A percentile compares a stretch with the other conserved stretches of the same genome.
Conservation (phyloP, 495 filamentous ascomycete genomes). For the Annulohypoxylon bovei region DNA sequence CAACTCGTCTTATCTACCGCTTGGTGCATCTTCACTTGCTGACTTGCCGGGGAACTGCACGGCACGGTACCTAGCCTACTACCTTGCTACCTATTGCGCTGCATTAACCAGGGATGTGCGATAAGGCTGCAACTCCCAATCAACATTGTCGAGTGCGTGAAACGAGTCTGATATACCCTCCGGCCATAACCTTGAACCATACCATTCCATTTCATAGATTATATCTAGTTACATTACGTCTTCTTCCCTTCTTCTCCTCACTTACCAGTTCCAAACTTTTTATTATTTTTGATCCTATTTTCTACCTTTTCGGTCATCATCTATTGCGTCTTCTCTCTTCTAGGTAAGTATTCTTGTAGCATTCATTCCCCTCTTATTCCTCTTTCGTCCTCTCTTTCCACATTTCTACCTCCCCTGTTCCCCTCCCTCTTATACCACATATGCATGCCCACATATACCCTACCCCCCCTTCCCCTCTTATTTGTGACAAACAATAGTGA, state of each 20-base stretch:
- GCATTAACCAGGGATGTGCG: slow-evolving; percentile 47
- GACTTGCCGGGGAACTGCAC: slow-evolving; percentile 14
- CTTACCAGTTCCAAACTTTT: slow-evolving; percentile 21
- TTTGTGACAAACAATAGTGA: slow-evolving; percentile 19
- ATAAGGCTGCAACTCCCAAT: slow-evolving; percentile 53
- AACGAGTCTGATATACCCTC: slow-evolving; percentile 42
- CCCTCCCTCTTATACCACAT: slow-evolving; percentile 4
- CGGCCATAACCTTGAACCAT: slow-evolving; percentile 10
- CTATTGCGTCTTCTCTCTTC: slow-evolving; percentile 11
- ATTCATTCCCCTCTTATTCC: neutral
- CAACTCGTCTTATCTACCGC: slow-evolving; percentile 50
- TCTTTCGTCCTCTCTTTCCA: slow-evolving; percentile 1
- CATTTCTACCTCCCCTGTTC: neutral
- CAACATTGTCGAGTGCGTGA: slow-evolving; percentile 37
- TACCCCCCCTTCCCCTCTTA: slow-evolving; percentile 16
- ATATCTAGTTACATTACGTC: slow-evolving; percentile 14
- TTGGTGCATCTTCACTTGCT: slow-evolving; percentile 19
- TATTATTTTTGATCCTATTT: slow-evolving; percentile 1
- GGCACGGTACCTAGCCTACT: slow-evolving; percentile 10
- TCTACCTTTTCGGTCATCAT: slow-evolving; percentile 2
- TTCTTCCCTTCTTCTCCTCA: slow-evolving; percentile 32
- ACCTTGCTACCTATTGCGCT: slow-evolving; percentile 6
- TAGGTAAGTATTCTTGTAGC: slow-evolving; percentile 4
- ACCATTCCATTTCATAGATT: slow-evolving; percentile 22
- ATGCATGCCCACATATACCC: slow-evolving; percentile 2